phyloP scores from a whole-genome alignment of 2,329 filamentous ascomycete genomes.

The Dendryphion nanum region DNA sequence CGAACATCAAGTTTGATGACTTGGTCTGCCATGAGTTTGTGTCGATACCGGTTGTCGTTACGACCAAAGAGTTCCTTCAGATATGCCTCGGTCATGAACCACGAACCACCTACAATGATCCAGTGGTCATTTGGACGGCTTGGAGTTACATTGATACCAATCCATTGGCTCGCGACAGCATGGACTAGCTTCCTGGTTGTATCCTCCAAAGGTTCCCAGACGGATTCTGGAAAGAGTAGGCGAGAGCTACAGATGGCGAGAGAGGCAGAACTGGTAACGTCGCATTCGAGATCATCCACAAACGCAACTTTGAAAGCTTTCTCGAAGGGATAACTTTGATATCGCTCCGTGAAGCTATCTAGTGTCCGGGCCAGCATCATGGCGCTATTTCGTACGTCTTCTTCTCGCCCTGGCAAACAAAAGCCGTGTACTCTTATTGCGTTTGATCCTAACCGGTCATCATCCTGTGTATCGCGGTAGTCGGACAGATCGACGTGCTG shows the following conservation, averaged over 20 bases:
- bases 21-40: slow-evolving; percentile 79
- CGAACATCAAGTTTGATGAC: slow-evolving; percentile 79
- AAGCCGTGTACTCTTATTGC: slow-evolving; percentile 89
- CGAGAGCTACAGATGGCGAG: slow-evolving; percentile 85
- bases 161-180: slow-evolving; percentile 87
- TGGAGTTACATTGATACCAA: slow-evolving; percentile 87
- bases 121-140: slow-evolving; percentile 79
- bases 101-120: slow-evolving; percentile 85
- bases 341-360: slow-evolving; percentile 87
- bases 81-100: slow-evolving; percentile 93
- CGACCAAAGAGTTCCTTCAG: slow-evolving; percentile 89
- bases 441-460: slow-evolving; percentile 84
- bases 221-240: slow-evolving; percentile 77
- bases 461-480: slow-evolving; percentile 85
- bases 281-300: slow-evolving; percentile 79
- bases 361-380: slow-evolving; percentile 78
- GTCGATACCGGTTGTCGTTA: slow-evolving; percentile 88
- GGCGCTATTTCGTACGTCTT: slow-evolving; percentile 84
- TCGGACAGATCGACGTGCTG: slow-evolving; percentile 88
- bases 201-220: slow-evolving; percentile 82
- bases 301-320: slow-evolving; percentile 91
- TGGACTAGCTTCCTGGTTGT: slow-evolving; percentile 79
- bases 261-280: slow-evolving; percentile 75
- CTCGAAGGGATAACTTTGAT: slow-evolving; percentile 81
- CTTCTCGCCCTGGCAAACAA: slow-evolving; percentile 77